Evolutionary conservation across 1,284 basidiomycete genomes (phyloP).

Genomic region (Leccinum ambiguum): DNA sequence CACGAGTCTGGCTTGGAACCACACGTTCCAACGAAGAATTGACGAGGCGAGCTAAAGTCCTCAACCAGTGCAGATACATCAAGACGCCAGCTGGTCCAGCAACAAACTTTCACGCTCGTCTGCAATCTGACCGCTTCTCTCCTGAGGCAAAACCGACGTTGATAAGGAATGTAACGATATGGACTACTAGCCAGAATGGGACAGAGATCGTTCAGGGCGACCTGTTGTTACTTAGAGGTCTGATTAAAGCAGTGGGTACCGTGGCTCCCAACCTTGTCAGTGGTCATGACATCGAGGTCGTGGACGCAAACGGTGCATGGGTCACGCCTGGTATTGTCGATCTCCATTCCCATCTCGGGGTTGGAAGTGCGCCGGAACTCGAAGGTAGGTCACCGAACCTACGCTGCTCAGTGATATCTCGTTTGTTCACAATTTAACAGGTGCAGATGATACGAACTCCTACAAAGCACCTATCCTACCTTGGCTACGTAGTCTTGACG

Average conservation of each 20-base stretch:
- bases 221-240: constrained; percentile 51
- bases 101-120: constrained; percentile 50
- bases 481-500: constrained; percentile 51
- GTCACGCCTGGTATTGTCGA: constrained; percentile 75
- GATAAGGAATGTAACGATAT: constrained; percentile 74
- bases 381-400: constrained; percentile 35
- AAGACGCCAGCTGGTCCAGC: constrained; percentile 46
- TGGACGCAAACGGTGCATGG: constrained; percentile 65
- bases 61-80: constrained; percentile 48
- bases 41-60: constrained; percentile 30
- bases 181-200: constrained; percentile 69
- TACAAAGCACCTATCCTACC: constrained; percentile 58
- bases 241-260: constrained; percentile 48
- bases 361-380: constrained; percentile 60
- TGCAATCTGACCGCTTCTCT: constrained; percentile 63
- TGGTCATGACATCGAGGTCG: constrained; percentile 34
- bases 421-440: constrained; percentile 25
- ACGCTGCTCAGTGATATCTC: too few relatives aligned
- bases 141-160: constrained; percentile 56
- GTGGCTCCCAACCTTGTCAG: constrained; percentile 35
- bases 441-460: constrained; percentile 56
- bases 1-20: neutral
- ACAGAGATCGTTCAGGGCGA: constrained; percentile 63
- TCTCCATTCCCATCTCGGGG: constrained; percentile 79
- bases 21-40: constrained; percentile 12